Evolutionary conservation across 2,329 filamentous ascomycete genomes (phyloP), one percentile per base, ranked within the genome.

Genomic region (Colletotrichum acutatum): DNA sequence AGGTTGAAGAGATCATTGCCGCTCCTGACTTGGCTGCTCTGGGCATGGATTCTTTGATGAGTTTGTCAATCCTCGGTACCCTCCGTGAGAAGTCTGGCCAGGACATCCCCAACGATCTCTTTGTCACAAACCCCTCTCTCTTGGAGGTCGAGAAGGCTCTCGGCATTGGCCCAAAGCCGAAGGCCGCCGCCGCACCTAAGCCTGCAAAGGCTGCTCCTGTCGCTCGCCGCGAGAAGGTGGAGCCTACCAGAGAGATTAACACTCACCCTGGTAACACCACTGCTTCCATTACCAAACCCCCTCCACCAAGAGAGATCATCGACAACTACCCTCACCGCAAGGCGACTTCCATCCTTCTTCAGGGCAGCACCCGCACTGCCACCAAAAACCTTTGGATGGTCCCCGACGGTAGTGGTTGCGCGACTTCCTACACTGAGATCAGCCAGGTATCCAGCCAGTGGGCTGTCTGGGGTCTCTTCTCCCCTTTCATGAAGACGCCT

Each of bases 361-460:
- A 90, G 68, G 90, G 90, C 22, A 88, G 84, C 74, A 77, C 85
- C 53, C 78, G 76, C 78, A 75, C 81, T 76, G 78, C 82, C 79
- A 85, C 81, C 16, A 84, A 84, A 75, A 83, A 85, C 57, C 81
- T 88, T n/a, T 89, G 88, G 78, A 86, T 90, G 81, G 80, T 89
- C 22, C 88, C 88, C 16, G 88, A 90, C 68, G 88, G 88, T 56
- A 88, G 86, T 65, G 91, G 83, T 79, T 86, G 89, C 66, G 91
- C 91, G 12, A 93, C 91, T n/a, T 92, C 90, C 1, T 93, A 93
- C 83, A 89, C 89, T 59, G 87, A 86, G 76, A 90, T 90, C 64
- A 85, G 87, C 61, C 87, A 89, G 77, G 81, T 90, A 12, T 82
- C 83, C 7, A 74, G 83, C 8, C 80, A 86, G 32, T 80, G 89